A percentile compares a stretch with the other conserved stretches of the same genome.
These are phyloP conservation scores for Selaginella moellendorffii DNA, from an alignment of 75 land plant genomes.

Conservation along the genomic window DNA sequence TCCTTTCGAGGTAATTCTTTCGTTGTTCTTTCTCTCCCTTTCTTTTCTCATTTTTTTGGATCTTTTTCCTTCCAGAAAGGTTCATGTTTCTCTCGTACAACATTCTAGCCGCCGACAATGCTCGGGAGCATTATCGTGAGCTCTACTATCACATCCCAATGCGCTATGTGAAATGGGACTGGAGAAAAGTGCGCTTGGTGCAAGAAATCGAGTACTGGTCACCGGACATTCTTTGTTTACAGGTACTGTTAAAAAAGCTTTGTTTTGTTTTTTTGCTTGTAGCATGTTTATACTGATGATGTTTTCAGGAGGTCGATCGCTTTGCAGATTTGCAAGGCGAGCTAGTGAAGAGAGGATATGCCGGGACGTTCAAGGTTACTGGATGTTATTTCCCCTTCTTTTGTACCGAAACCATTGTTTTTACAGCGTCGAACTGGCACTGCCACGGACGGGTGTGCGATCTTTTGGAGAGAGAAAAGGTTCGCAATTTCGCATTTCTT, in stretches of 20 bases:
- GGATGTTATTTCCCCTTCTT: neutral
- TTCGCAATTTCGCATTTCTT: constrained; percentile 10
- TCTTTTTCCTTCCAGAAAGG: constrained; percentile 35
- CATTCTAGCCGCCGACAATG: constrained; percentile 78
- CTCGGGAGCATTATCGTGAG: constrained; percentile 33
- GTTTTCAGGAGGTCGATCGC: constrained; percentile 80
- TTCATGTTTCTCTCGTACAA: constrained; percentile 77
- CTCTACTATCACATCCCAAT: constrained; percentile 77
- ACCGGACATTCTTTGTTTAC: constrained; percentile 87
- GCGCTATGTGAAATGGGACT: constrained; percentile 54
- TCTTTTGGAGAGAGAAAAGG: constrained; percentile 77
- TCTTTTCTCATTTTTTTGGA: neutral
- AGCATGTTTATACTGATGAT: neutral
- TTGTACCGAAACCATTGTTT: neutral
- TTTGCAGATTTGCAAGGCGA: constrained; percentile 51
- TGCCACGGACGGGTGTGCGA: constrained; percentile 87
- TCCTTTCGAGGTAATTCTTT: neutral
- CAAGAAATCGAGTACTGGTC: constrained; percentile 86
- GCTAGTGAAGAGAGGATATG: constrained; percentile 42
- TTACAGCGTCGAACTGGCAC: constrained; percentile 79
- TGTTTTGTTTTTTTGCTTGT: neutral
- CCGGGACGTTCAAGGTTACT: constrained; percentile 68
- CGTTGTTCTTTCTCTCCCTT: neutral
- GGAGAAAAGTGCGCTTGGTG: constrained; percentile 50
- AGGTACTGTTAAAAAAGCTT: constrained; percentile 30